These are phyloP conservation scores for Penicillium sp. DNA, from an alignment of 2,329 filamentous ascomycete species.

Conservation along the genomic window DNA sequence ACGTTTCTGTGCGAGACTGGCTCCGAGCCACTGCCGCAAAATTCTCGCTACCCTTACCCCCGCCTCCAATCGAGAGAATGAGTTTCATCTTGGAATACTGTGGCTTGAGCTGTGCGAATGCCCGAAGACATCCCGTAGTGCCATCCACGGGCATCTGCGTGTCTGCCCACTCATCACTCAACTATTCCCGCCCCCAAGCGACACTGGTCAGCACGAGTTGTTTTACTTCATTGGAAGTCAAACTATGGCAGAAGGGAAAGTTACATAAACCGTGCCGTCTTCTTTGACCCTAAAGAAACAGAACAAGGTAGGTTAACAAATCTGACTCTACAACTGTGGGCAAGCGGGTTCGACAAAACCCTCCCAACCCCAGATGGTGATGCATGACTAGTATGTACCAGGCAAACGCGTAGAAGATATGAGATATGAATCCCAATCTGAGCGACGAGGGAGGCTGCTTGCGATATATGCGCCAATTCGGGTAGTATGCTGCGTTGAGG, in stretches of 20 bases:
- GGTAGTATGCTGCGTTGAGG: constrained; percentile 80
- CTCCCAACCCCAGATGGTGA: constrained; percentile 10
- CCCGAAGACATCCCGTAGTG: constrained; percentile 71
- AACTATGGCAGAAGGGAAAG: constrained; percentile 37
- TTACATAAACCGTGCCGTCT: constrained; percentile 77
- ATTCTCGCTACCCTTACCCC: constrained; percentile 64
- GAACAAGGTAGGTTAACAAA: constrained; percentile 29
- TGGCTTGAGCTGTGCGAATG: constrained; percentile 73
- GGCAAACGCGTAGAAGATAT: constrained; percentile 84
- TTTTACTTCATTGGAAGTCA: neutral
- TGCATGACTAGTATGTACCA: constrained; percentile 48
- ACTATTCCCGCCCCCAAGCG: constrained; percentile 49
- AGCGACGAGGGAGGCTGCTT: constrained; percentile 74
- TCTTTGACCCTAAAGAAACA: constrained; percentile 61
- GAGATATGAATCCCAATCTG: constrained; percentile 76
- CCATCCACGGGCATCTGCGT: constrained; percentile 73
- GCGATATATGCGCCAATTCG: constrained; percentile 76
- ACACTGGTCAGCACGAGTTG: constrained; percentile 12
- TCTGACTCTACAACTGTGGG: constrained; percentile 23
- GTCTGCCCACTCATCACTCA: constrained; percentile 81
- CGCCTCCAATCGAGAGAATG: constrained; percentile 78
- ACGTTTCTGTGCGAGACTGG: constrained; percentile 66
- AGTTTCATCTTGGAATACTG: constrained; percentile 73
- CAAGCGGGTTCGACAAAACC: constrained; percentile 7
- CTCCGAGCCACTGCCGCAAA: constrained; percentile 71